Percentiles rank a stretch among this genome's conserved stretches.
Conservation (phyloP, 2,329 filamentous ascomycete species). For the Arthrobotrys conoides region DNA sequence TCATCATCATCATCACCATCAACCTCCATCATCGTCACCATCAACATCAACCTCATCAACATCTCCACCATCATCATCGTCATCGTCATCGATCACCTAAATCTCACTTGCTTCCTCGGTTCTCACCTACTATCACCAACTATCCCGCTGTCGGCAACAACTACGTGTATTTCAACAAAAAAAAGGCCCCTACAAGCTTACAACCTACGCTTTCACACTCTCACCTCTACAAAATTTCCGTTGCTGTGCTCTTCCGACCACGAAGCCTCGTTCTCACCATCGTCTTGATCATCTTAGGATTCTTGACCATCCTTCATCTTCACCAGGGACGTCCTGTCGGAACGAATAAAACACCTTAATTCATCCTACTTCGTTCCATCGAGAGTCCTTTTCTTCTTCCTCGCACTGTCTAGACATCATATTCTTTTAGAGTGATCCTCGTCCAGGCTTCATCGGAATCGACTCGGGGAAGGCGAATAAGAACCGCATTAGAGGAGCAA, state of each 20-base stretch:
- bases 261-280: background rate
- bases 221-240: too few species aligned
- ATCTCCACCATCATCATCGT: constrained; percentile 11
- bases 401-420: background rate
- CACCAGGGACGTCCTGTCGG: background rate
- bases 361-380: constrained; percentile 5
- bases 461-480: background rate
- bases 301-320: background rate
- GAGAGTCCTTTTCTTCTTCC: background rate
- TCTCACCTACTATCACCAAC: constrained; percentile 3
- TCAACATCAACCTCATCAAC: constrained; percentile 22
- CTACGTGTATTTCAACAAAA: background rate
- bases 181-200: background rate
- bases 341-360: background rate
- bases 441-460: background rate
- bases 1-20: constrained; percentile 46
- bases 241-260: constrained; percentile 30
- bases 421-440: background rate
- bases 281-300: background rate
- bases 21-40: constrained; percentile 26
- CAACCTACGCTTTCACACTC: too few species aligned
- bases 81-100: constrained; percentile 22
- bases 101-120: background rate
- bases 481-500: background rate
- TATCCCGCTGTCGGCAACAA: constrained; percentile 32